Percentiles rank a stretch among this genome's conserved stretches.
These are phyloP conservation scores for Pulveroboletus sp. DNA, from an alignment of 768 basidiomycete genomes.

Conservation along the genomic window DNA sequence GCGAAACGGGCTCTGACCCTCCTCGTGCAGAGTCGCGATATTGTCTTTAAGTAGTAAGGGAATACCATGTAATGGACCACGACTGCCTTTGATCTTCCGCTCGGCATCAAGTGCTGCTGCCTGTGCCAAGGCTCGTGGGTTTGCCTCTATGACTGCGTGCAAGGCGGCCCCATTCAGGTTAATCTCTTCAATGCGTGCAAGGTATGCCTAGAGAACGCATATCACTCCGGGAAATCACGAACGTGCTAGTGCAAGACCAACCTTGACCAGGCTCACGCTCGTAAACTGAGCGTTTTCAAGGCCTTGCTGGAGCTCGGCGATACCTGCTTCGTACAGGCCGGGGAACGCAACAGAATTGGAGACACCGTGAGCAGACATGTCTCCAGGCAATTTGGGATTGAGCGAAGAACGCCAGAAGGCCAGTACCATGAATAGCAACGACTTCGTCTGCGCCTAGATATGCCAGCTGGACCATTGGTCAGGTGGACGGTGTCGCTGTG, in stretches of 20 bases:
- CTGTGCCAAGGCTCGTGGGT: constrained; percentile 43
- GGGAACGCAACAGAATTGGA: constrained; percentile 32
- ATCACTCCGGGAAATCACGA: not conserved
- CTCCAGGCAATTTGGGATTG: constrained; percentile 4
- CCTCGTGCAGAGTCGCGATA: constrained; percentile 31
- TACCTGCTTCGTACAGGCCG: constrained; percentile 59
- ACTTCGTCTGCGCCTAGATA: not conserved
- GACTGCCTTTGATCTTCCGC: constrained; percentile 39
- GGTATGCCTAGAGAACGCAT: constrained; percentile 45
- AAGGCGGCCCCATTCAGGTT: constrained; percentile 54
- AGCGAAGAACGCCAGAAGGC: constrained; percentile 2
- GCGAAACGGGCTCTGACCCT: constrained; percentile 17
- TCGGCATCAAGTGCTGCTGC: constrained; percentile 50
- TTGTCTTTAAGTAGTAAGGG: constrained; percentile 54
- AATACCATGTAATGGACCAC: constrained; percentile 52
- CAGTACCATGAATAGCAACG: not conserved
- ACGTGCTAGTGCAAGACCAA: constrained; percentile 10
- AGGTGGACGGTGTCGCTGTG: not conserved
- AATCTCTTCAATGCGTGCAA: constrained; percentile 62
- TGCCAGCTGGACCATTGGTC: not conserved
- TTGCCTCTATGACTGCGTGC: constrained; percentile 58
- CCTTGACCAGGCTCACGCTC: constrained; percentile 62
- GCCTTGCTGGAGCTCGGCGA: constrained; percentile 51
- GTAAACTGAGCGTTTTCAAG: constrained; percentile 48
- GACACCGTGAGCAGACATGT: constrained; percentile 7